Base-by-base conservation (phyloP, 192 early-diverging fungal species). In the Podila epicladia region DNA sequence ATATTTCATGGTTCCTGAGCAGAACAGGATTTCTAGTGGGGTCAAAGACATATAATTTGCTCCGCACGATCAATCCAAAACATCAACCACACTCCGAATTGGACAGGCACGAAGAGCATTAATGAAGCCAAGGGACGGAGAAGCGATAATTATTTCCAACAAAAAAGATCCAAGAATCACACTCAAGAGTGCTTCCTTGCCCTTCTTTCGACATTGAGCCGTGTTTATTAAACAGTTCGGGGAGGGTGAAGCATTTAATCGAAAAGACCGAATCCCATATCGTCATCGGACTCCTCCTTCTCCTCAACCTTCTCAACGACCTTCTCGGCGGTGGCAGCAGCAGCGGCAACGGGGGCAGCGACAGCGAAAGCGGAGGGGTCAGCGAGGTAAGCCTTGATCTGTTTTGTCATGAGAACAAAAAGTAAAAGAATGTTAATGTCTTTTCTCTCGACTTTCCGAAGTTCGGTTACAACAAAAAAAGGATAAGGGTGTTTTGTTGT, bases 361-460 rank as follows among this genome's bases (percentile, higher is more conserved):
- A 90, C 91, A 66, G 96, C 95, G 84, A 96, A 92, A 67, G 93
- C 93, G 76, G 89, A 87, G 75, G 96, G 96, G 89, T 99, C 93
- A 74, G 91, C 95, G 75, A 99, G 89, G 87, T 93, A 94, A 83
- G 94, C 95, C 92, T 97, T 97, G 90, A 99, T 92, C 89, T 94
- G 72, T 75, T 65, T 58, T 35, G 73, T 65, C 49, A 28, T 67
- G 32, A 28, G 35, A 67, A 20, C 13, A 11, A 51, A 26, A 53
- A 48, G 37, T n/a, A 58, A 11, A 11, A 45, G 33, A 64, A 26
- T 51, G 48, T 66, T 60, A 71, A 62, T 71, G 32, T 37, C 29
- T 29, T 24, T 33, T 20, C 13, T 64, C n/a, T 64, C 62, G n/a
- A 12, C 8, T 11, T n/a, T 19, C 38, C 15, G 8, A 24, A 38